phyloP scores from a whole-genome alignment of 768 basidiomycete species.

The Suillus variegatus region DNA sequence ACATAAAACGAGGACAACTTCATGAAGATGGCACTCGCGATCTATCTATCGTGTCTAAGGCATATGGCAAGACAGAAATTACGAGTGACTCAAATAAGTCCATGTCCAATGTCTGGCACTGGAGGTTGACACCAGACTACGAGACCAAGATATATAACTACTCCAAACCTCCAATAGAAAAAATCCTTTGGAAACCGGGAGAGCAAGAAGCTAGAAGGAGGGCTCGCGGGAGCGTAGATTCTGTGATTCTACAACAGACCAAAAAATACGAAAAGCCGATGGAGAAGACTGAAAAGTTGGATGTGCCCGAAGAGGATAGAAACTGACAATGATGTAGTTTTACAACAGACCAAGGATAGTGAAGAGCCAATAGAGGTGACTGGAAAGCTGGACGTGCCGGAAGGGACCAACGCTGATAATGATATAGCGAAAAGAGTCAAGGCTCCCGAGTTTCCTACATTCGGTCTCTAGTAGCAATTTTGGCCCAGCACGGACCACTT shows the following conservation, averaged over 20 bases:
- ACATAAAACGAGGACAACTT: slow-evolving; percentile 10
- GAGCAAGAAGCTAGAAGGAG: slow-evolving; percentile 3
- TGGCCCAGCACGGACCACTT: neutral
- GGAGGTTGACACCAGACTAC: slow-evolving; percentile 11
- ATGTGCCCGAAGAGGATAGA: neutral
- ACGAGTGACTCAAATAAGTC: neutral
- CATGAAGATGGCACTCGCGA: slow-evolving; percentile 11
- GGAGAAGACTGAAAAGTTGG: neutral
- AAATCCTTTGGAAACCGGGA: slow-evolving; percentile 1
- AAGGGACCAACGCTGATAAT: neutral
- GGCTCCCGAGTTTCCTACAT: slow-evolving; percentile 3
- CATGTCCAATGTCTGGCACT: neutral
- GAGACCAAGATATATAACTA: slow-evolving; percentile 6
- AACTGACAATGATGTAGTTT: neutral
- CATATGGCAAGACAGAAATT: neutral
- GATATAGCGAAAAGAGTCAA: neutral
- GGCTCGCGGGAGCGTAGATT: neutral
- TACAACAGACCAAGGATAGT: neutral
- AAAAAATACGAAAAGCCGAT: neutral
- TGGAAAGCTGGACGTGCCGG: neutral
- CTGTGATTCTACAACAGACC: neutral
- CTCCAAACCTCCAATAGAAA: slow-evolving; percentile 4
- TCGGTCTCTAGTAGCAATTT: neutral
- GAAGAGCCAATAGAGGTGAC: neutral
- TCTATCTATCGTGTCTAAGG: slow-evolving; percentile 5